Evolutionary conservation across 1,284 basidiomycete species (phyloP), one percentile per base, ranked within the genome.

Genomic region (Ganoderma multipileum): DNA sequence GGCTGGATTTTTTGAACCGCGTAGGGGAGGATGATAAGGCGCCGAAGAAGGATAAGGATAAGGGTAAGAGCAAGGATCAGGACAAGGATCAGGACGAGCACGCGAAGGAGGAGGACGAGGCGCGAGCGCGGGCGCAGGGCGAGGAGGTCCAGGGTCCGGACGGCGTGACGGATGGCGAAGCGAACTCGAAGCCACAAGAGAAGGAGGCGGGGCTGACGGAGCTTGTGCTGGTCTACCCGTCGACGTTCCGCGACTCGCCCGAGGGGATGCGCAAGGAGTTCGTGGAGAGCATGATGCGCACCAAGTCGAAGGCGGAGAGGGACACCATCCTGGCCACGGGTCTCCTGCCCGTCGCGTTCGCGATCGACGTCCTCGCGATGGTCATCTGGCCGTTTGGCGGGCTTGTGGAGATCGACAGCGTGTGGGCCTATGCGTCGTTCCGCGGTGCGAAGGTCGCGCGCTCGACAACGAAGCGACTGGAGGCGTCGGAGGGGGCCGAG

Each of bases 371-470:
- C 9, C 58, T 60, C 14, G 58, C 38, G 23, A 41, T 38, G 58
- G 2, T 60, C 58, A 41, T 60, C 36, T 60, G 58, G 58, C 58
- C 58, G 38, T 60, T 60, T 26, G 58, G 58, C 11, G 58, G 58
- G 38, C 58, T 60, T 5, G n/a, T 14, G 11, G 58, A 60, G 58
- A 60, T 60, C 38, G 58, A 60, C 58, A 38, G 58, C 38, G 58
- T 60, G 58, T 60, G 58, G 58, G 58, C 58, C 23, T 60, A 60
- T 26, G 58, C 58, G 58, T 60, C 58, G 23, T 60, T 60, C 58
- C 58, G 58, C 38, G 58, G 58, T 20, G 58, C 58, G 23, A 60
- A 60, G 58, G 16, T 28, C 12, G 58, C 58, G 23, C 58, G 58
- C 14, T 60, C 58, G 38, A 60, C 58, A 14, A 42, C 58, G 38